Evolutionary conservation across 331 rosid species (phyloP).

Genomic region (Phaseolus coccineus): DNA sequence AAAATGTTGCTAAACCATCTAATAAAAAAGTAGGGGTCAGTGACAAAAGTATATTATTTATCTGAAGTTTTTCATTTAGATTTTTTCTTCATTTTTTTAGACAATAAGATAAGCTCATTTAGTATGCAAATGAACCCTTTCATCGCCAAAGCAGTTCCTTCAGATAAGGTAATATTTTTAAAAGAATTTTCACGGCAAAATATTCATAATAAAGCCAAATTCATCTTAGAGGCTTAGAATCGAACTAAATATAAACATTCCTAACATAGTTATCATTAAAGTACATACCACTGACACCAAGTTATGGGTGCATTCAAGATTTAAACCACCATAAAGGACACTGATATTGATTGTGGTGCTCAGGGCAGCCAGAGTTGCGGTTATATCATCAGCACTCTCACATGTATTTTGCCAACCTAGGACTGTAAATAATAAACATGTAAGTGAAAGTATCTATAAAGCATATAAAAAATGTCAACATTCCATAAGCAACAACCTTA

Average conservation of each 20-base stretch:
- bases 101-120: conserved; percentile 11
- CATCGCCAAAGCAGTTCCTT: neutral
- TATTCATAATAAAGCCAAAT: conserved; percentile 17
- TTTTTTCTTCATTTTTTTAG: neutral
- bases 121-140: neutral
- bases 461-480: conserved; percentile 10
- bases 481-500: conserved; percentile 32
- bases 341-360: conserved; percentile 78
- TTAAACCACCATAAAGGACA: conserved; percentile 89
- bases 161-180: conserved; percentile 10
- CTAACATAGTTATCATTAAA: conserved; percentile 1
- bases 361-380: conserved; percentile 78
- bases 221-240: conserved; percentile 2
- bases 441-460: conserved; percentile 30
- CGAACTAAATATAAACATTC: neutral
- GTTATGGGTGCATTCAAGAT: conserved; percentile 68
- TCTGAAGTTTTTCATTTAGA: conserved; percentile 8
- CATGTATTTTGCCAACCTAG: conserved; percentile 96
- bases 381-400: conserved; percentile 86
- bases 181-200: neutral
- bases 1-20: conserved; percentile 16
- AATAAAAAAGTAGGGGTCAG: neutral
- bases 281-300: conserved; percentile 96
- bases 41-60: neutral
- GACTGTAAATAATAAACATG: conserved; percentile 62